Evolutionary conservation across 2,329 filamentous ascomycete species (phyloP), one percentile per base, ranked within the genome.

Genomic region (Chaetomiaceae sp.): DNA sequence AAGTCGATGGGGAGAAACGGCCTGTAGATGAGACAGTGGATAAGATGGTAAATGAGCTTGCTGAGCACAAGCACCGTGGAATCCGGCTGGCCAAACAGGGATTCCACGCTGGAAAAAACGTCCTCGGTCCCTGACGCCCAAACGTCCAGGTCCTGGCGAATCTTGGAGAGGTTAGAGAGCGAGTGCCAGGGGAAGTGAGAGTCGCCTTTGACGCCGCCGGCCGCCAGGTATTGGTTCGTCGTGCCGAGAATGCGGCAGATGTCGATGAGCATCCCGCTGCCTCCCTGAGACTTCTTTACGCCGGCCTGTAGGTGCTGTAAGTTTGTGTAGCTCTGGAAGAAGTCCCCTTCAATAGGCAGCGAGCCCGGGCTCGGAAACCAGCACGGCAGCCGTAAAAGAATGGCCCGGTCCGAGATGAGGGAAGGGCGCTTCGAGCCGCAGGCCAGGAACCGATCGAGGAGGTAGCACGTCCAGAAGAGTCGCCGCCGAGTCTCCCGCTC

Each of bases 101-200:
- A 77, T 38, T 89, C 84, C 9, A 91, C 78, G 15, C 85, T 89
- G 0, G 85, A 84, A 63, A 94, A 94, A 8, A 88, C 80, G 56
- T 90, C 87, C 58, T 89, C 85, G 1, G 88, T 91, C 11, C 88
- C 88, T 0, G 88, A 84, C 1, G 88, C 88, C 90, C 90, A 95
- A 29, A 88, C 80, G 65, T 95, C 89, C 22, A 95, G 75, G 63
- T 94, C 88, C 59, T 91, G 87, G 27, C 89, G 81, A 59, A 95
- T 94, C 65, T 90, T 91, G 48, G 89, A 94, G 2, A 95, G 75
- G 56, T 87, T 91, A 6, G 90, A 95, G 19, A 91, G 77, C 1
- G 88, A 84, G 66, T 95, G 89, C 90, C 90, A 95, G 9, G 90
- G 90, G 60, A 95, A 95, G 68, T 95, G 89, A 0, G 89, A 91